A percentile compares a stretch with the other conserved stretches of the same genome.
phyloP scores from a whole-genome alignment of 1,284 basidiomycete genomes.

The Garcileccinum viscosum region DNA sequence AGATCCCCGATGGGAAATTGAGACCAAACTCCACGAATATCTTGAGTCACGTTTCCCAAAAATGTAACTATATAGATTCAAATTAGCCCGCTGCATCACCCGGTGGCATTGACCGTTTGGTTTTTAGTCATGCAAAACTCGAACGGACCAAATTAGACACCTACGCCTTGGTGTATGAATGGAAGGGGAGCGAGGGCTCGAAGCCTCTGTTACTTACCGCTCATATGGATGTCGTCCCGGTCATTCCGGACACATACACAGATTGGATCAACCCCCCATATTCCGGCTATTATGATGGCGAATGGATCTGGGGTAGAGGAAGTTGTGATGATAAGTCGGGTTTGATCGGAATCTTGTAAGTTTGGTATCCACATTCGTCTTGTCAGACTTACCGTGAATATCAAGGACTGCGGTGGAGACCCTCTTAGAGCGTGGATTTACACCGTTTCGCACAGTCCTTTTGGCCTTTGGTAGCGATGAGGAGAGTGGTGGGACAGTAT shows the following conservation, averaged over 20 bases:
- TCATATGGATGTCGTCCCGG: conserved; percentile 69
- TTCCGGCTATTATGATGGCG: conserved; percentile 55
- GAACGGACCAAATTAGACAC: conserved; percentile 61
- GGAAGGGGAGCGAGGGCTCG: conserved; percentile 61
- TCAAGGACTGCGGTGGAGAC: conserved; percentile 58
- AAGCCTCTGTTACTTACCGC: conserved; percentile 70
- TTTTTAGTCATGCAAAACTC: conserved; percentile 52
- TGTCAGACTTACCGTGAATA: conserved; percentile 1
- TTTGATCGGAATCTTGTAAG: conserved; percentile 62
- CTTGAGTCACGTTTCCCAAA: conserved; percentile 47
- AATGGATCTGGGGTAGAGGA: conserved; percentile 68
- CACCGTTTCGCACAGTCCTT: conserved; percentile 60
- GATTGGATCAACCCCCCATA: conserved; percentile 62
- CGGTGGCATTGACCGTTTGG: neutral
- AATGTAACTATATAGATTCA: conserved; percentile 38
- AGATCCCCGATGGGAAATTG: conserved; percentile 53
- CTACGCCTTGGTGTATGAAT: conserved; percentile 67
- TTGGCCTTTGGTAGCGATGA: conserved; percentile 78
- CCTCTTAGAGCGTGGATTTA: conserved; percentile 57
- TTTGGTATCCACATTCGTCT: neutral
- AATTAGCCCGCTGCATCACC: neutral
- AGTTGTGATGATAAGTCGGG: conserved; percentile 68
- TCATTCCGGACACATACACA: conserved; percentile 55
- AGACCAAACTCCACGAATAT: conserved; percentile 50
- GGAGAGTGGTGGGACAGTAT: conserved; percentile 61